Evolutionary conservation across 352 stramenopile species (phyloP), one percentile per base, ranked within the genome.

Genomic region (Globisporangium nunn): DNA sequence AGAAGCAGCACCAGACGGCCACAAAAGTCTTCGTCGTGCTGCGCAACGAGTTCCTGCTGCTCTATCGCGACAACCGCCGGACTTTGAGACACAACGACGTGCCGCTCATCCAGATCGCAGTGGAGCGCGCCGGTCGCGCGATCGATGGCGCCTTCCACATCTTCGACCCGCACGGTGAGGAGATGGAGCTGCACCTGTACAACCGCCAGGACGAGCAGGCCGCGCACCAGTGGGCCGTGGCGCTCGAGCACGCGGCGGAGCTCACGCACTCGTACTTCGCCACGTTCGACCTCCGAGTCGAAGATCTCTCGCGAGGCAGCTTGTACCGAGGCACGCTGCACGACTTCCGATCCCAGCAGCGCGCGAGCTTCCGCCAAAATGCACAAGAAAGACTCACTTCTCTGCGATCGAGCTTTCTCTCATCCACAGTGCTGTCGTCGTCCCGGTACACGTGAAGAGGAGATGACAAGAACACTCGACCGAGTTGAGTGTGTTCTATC

Each of bases 251-350:
- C 28, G 81, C 81, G 5, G 60, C 66, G 0, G 75, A 82, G 40
- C 66, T 87, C 23, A 91, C 81, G 3, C 65, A 76, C 33, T 61
- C 73, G 14, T 75, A 91, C 56, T 87, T 91, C 39, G 58, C 62
- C n/a, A 71, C 61, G 10, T 85, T 89, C 37, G 72, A 82, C 23
- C 54, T 88, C 53, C 81, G 83, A 41, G 78, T 85, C 4, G 64
- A 87, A 40, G 59, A 87, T 12, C 66, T 91, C 41, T 67, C 81
- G 8, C 76, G 81, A 45, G 54, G 56, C 40, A 91, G 78, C 46
- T 72, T 87, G 52, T 91, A 88, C 58, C 76, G 77, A 23, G 75
- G 75, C 12, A 83, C 73, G 7, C 54, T 85, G 18, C 71, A 76
- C 51, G 80, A 87, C 54, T 71, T 86, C 33, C 64, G 75, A 4